These are phyloP conservation scores for Sanguinoderma infundibulare DNA, from an alignment of 1,284 basidiomycete species.

Conservation along the genomic window DNA sequence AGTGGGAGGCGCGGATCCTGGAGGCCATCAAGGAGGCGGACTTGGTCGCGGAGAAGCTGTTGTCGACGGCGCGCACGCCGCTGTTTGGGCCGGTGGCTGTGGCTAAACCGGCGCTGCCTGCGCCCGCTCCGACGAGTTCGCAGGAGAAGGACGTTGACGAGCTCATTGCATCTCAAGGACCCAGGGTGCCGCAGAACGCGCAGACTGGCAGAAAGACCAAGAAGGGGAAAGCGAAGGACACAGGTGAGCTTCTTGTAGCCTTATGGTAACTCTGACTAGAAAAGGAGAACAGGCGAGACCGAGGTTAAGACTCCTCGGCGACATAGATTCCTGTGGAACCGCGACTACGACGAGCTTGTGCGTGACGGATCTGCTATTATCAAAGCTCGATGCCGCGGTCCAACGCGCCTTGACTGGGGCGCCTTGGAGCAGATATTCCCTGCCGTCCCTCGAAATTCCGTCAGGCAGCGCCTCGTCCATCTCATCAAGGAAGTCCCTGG, in stretches of 20 bases:
- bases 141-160: constrained; percentile 58
- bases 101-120: constrained; percentile 28
- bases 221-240: constrained; percentile 43
- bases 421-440: constrained; percentile 83
- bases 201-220: constrained; percentile 39
- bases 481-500: constrained; percentile 68
- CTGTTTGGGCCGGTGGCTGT: constrained; percentile 24
- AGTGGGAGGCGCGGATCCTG: constrained; percentile 67
- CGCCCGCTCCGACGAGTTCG: constrained; percentile 44
- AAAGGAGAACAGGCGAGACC: background rate
- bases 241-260: constrained; percentile 2
- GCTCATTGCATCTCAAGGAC: constrained; percentile 62
- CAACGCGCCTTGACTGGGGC: constrained; percentile 67
- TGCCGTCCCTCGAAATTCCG: constrained; percentile 66
- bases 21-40: constrained; percentile 60
- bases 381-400: constrained; percentile 70
- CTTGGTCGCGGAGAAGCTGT: constrained; percentile 48
- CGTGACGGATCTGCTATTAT: constrained; percentile 86
- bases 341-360: constrained; percentile 86
- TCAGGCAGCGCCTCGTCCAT: constrained; percentile 64
- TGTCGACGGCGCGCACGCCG: constrained; percentile 32
- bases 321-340: constrained; percentile 81
- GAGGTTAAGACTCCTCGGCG: constrained; percentile 33
- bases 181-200: constrained; percentile 38
- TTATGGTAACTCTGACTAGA: background rate